A percentile compares a stretch with the other conserved stretches of the same genome.
phyloP scores from a whole-genome alignment of 2,329 filamentous ascomycete species.

The Aureobasidium sp. region DNA sequence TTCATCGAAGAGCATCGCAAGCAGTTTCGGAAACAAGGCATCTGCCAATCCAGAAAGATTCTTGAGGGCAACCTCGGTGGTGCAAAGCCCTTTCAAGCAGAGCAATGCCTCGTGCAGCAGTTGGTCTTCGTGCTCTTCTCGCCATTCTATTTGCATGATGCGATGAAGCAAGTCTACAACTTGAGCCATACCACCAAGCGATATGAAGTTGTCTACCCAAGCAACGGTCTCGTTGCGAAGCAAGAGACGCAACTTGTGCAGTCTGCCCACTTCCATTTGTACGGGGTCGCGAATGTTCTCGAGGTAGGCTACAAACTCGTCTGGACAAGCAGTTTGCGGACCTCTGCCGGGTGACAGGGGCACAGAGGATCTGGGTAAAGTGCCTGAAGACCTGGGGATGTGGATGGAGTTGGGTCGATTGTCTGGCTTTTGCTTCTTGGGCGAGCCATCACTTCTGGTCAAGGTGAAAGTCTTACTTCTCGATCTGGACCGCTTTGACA shows the following conservation, averaged over 20 bases:
- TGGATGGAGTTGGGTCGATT: constrained; percentile 52
- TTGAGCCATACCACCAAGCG: constrained; percentile 84
- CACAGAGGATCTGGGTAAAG: constrained; percentile 20
- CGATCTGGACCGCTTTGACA: constrained; percentile 37
- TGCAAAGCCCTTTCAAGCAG: constrained; percentile 90
- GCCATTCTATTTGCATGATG: constrained; percentile 96
- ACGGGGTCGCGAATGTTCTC: constrained; percentile 74
- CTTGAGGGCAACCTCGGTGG: constrained; percentile 76
- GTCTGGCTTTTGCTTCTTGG: constrained; percentile 73
- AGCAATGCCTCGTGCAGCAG: constrained; percentile 86
- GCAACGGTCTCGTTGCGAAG: constrained; percentile 90
- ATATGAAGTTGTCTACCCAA: constrained; percentile 91
- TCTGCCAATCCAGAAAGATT: constrained; percentile 73
- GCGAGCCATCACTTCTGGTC: constrained; percentile 59
- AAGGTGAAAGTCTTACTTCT: constrained; percentile 75
- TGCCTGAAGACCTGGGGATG: constrained; percentile 38
- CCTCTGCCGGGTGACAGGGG: constrained; percentile 31
- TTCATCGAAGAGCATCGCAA: constrained; percentile 91
- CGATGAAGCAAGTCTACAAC: constrained; percentile 79
- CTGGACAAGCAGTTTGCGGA: constrained; percentile 66
- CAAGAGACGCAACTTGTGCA: constrained; percentile 85
- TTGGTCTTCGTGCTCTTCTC: constrained; percentile 92
- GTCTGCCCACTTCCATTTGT: constrained; percentile 81
- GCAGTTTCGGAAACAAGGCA: constrained; percentile 75
- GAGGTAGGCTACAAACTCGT: constrained; percentile 81